Evolutionary conservation across 2,329 filamentous ascomycete species (phyloP).

Genomic region (Paecilomyces niveus): DNA sequence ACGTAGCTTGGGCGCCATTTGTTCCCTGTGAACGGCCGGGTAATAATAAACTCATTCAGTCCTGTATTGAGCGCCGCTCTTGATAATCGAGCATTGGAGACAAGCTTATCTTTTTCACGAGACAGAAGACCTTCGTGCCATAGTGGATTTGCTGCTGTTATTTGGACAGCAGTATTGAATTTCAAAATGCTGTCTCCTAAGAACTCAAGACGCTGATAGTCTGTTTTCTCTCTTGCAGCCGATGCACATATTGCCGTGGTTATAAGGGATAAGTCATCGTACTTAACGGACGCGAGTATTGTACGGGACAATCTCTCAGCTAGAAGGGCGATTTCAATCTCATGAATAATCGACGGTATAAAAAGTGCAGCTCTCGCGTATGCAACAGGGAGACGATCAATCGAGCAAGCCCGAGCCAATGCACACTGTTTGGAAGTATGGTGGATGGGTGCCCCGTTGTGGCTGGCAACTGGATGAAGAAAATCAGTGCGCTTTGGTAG

Average conservation of each 20-base stretch:
- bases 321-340: conserved; percentile 58
- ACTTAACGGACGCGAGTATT: conserved; percentile 45
- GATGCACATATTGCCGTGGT: conserved; percentile 64
- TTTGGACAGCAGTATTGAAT: conserved; percentile 59
- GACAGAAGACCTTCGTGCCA: conserved; percentile 76
- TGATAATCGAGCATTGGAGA: conserved; percentile 69
- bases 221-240: conserved; percentile 49
- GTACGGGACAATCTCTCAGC: conserved; percentile 54
- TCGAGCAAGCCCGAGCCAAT: conserved; percentile 16
- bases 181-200: conserved; percentile 82
- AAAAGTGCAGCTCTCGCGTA: conserved; percentile 51
- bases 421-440: conserved; percentile 12
- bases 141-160: conserved; percentile 51
- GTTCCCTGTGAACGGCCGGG: conserved; percentile 56
- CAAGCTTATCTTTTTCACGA: conserved; percentile 57
- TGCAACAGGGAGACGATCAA: conserved; percentile 37
- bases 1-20: conserved; percentile 67
- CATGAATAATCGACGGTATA: conserved; percentile 65
- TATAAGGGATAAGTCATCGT: conserved; percentile 51
- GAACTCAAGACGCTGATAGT: conserved; percentile 84
- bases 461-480: conserved; percentile 16
- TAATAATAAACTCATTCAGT: conserved; percentile 67
- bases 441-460: conserved; percentile 10
- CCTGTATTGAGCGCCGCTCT: conserved; percentile 56
- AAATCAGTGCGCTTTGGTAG: conserved; percentile 28